Percentiles rank a stretch among this genome's conserved stretches.
Conservation (phyloP, 768 basidiomycete genomes). For the Termitomyces sp. region DNA sequence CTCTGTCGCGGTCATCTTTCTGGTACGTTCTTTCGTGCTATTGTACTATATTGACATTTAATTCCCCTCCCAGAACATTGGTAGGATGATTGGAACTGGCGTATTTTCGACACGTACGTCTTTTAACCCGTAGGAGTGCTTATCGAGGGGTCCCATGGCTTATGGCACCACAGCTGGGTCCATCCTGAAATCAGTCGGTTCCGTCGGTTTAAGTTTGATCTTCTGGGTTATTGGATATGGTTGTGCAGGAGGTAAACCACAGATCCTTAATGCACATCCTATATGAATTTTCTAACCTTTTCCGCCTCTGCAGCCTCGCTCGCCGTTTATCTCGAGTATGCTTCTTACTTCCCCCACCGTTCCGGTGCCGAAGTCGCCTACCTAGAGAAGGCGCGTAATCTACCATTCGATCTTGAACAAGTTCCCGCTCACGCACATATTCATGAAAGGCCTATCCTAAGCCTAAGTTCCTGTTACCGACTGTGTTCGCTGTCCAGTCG, state of each 20-base stretch:
- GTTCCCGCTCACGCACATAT: not conserved
- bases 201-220: conserved; percentile 33
- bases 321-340: conserved; percentile 40
- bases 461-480: conserved; percentile 39
- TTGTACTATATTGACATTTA: not conserved
- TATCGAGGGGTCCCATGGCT: too few species aligned
- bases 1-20: conserved; percentile 15
- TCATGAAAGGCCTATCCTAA: conserved; percentile 34
- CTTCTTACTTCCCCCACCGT: conserved; percentile 44
- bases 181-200: conserved; percentile 32
- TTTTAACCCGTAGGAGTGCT: not conserved
- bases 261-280: too few species aligned
- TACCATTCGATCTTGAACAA: not conserved
- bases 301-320: conserved; percentile 21
- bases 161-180: conserved; percentile 23
- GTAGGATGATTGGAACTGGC: conserved; percentile 37
- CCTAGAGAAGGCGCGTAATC: conserved; percentile 31
- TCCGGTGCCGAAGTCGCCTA: conserved; percentile 49
- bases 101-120: conserved; percentile 28
- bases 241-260: conserved; percentile 27
- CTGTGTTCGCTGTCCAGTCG: conserved; percentile 38
- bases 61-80: conserved; percentile 24
- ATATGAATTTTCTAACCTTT: not conserved
- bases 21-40: not conserved
- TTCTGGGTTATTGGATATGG: conserved; percentile 38